Conservation (phyloP, 108 stramenopile genomes). For the Nitzschia sp. region DNA sequence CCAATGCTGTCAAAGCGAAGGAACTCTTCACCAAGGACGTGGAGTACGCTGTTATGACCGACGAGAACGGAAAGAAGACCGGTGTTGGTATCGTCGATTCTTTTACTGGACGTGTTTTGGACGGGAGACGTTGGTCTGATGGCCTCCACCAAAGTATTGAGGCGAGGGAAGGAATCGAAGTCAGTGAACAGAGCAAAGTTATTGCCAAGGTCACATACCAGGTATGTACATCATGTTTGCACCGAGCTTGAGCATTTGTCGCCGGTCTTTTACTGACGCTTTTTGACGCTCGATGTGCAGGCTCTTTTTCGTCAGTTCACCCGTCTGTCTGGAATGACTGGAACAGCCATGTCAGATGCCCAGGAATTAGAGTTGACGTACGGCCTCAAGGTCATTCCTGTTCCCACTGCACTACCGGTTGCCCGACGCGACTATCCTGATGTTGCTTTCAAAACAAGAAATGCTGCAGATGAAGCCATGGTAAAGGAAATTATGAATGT, state of each 20-base stretch:
- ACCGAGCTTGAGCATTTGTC: too few relatives aligned
- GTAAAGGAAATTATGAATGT: slow-evolving; percentile 83
- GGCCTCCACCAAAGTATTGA: slow-evolving; percentile 97
- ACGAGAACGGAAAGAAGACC: slow-evolving; percentile 36
- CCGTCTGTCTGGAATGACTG: slow-evolving; percentile 93
- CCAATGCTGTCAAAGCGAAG: slow-evolving; percentile 92
- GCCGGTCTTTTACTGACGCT: too few relatives aligned
- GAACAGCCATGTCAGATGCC: slow-evolving; percentile 91
- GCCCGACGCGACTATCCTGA: slow-evolving; percentile 94
- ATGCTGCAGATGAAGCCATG: slow-evolving; percentile 81
- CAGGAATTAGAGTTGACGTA: slow-evolving; percentile 89
- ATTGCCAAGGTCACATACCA: slow-evolving; percentile 97
- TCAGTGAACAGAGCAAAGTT: slow-evolving; percentile 87
- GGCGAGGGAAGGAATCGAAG: slow-evolving; percentile 91
- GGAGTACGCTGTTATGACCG: slow-evolving; percentile 84
- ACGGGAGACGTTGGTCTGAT: slow-evolving; percentile 94
- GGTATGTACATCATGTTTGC: too few relatives aligned
- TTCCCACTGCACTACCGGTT: slow-evolving; percentile 93
- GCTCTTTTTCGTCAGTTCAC: slow-evolving; percentile 89
- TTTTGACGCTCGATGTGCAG: slow-evolving; percentile 20
- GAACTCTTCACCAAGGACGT: slow-evolving; percentile 90
- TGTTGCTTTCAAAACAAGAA: slow-evolving; percentile 91
- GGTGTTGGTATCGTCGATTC: slow-evolving; percentile 93
- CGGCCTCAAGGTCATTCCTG: slow-evolving; percentile 73
- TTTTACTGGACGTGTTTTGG: slow-evolving; percentile 94